phyloP scores from a whole-genome alignment of 2,329 filamentous ascomycete genomes.

The Chalara sp. region DNA sequence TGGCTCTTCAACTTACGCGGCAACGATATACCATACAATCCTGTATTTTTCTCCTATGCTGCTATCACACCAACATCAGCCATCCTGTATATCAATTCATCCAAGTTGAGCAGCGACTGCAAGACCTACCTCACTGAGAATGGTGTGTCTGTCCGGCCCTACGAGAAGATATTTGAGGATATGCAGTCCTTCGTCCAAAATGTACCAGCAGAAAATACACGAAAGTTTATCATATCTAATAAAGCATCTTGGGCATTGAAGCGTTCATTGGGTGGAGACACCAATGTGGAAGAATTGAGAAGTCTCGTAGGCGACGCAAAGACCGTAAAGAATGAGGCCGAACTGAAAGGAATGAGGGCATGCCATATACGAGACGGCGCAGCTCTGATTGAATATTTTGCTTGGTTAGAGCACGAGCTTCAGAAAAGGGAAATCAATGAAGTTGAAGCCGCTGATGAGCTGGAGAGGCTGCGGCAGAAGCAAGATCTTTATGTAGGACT shows the following conservation, averaged over 20 bases:
- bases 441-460: slow-evolving; percentile 83
- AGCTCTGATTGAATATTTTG: slow-evolving; percentile 86
- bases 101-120: slow-evolving; percentile 65
- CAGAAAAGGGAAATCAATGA: slow-evolving; percentile 75
- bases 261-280: slow-evolving; percentile 76
- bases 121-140: slow-evolving; percentile 62
- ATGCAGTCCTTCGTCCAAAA: slow-evolving; percentile 53
- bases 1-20: slow-evolving; percentile 98
- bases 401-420: slow-evolving; percentile 91
- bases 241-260: slow-evolving; percentile 91
- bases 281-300: slow-evolving; percentile 76
- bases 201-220: slow-evolving; percentile 15
- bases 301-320: slow-evolving; percentile 89
- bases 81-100: slow-evolving; percentile 77
- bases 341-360: slow-evolving; percentile 85
- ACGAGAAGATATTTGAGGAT: slow-evolving; percentile 74
- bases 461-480: slow-evolving; percentile 66
- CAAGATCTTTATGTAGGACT: slow-evolving; percentile 76
- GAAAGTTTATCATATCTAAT: slow-evolving; percentile 78
- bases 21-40: slow-evolving; percentile 94
- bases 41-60: slow-evolving; percentile 96
- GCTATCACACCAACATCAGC: slow-evolving; percentile 71
- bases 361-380: slow-evolving; percentile 93
- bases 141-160: slow-evolving; percentile 71
- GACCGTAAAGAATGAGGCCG: slow-evolving; percentile 85